A percentile compares a stretch with the other conserved stretches of the same genome.
Conservation (phyloP, 306 rosid genomes). For the Lagenaria siceraria region DNA sequence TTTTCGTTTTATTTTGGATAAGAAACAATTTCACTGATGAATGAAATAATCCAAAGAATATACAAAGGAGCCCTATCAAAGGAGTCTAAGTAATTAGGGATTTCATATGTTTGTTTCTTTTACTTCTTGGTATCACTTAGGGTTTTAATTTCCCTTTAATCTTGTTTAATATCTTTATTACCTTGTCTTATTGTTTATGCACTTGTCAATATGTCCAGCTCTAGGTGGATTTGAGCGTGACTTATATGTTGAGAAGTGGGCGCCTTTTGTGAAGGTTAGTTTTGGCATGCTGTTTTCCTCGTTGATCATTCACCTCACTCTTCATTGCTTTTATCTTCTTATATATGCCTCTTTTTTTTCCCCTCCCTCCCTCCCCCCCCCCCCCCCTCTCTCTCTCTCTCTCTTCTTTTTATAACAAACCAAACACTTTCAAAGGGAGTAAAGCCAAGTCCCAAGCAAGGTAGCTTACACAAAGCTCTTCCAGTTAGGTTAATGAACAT, state of each 20-base stretch:
- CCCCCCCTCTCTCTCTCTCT: too few relatives aligned
- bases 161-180: background rate
- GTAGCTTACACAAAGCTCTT: background rate
- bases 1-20: too few relatives aligned
- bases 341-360: too few relatives aligned
- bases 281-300: background rate
- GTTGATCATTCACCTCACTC: background rate
- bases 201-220: constrained; percentile 29
- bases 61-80: too few relatives aligned
- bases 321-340: background rate
- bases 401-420: background rate
- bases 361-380: too few relatives aligned
- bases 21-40: too few relatives aligned
- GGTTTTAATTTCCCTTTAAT: background rate
- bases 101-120: background rate
- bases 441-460: background rate
- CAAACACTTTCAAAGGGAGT: background rate
- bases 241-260: constrained; percentile 90
- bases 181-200: background rate
- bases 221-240: constrained; percentile 74
- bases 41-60: too few relatives aligned
- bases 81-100: background rate
- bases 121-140: background rate
- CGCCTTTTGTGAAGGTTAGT: constrained; percentile 36
- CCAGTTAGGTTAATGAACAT: background rate